phyloP scores from a whole-genome alignment of 148 eudicot species.

The Rhododendron simsii region DNA sequence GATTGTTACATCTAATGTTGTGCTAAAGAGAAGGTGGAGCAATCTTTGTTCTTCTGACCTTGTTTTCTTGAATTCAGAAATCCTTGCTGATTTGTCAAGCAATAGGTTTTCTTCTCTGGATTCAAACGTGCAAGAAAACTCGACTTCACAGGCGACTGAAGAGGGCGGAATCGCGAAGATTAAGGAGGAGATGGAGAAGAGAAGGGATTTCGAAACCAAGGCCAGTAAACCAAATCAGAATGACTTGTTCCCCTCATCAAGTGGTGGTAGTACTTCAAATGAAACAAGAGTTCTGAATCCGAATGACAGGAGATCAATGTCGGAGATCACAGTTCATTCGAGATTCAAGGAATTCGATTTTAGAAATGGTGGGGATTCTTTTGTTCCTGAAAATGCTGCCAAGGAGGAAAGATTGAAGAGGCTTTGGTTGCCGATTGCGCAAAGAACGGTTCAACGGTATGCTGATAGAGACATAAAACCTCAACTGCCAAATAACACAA shows the following conservation, averaged over 20 bases:
- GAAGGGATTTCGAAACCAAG: slow-evolving; percentile 30
- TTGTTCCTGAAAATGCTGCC: slow-evolving; percentile 3
- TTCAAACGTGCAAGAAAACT: neutral
- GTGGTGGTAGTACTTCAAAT: slow-evolving; percentile 1
- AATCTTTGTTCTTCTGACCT: neutral
- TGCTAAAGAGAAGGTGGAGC: slow-evolving; percentile 68
- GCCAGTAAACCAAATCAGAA: slow-evolving; percentile 22
- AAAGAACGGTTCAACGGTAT: slow-evolving; percentile 78
- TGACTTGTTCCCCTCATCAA: slow-evolving; percentile 4
- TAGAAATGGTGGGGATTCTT: slow-evolving; percentile 8
- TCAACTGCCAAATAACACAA: slow-evolving; percentile 13
- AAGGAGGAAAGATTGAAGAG: slow-evolving; percentile 55
- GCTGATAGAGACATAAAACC: slow-evolving; percentile 46
- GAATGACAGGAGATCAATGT: slow-evolving; percentile 61
- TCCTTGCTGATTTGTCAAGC: slow-evolving; percentile 44
- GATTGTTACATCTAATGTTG: slow-evolving; percentile 53
- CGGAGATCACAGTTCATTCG: slow-evolving; percentile 57
- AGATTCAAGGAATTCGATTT: slow-evolving; percentile 39
- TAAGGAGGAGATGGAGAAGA: slow-evolving; percentile 31
- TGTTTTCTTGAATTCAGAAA: slow-evolving; percentile 55
- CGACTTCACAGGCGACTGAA: neutral
- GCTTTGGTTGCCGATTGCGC: slow-evolving; percentile 76
- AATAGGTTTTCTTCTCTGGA: slow-evolving; percentile 34
- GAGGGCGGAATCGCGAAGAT: slow-evolving; percentile 16
- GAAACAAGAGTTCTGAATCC: slow-evolving; percentile 5